Base-by-base conservation (phyloP, 371 early-diverging fungal species). In the Mucor velutinosus region DNA sequence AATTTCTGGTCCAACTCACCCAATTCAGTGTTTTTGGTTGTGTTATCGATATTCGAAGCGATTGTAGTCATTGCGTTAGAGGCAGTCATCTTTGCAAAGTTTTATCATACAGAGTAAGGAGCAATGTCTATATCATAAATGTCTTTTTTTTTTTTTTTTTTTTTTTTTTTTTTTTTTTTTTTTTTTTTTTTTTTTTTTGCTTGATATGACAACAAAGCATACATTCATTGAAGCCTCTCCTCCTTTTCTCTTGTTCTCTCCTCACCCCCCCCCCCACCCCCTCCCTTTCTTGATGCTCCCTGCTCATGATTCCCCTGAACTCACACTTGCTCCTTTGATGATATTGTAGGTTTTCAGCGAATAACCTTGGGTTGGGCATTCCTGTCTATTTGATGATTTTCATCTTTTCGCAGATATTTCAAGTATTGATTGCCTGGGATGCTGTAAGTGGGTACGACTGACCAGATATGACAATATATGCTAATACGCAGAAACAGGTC, bases 341-440 rank as follows among this genome's bases (percentile, higher is more conserved):
- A 51, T 51, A 8, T 37, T 37, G 37, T 69, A 76, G 76, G 27
- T 72, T 68, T 61, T 49, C 65, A 49, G 27, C 63, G 35, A 62
- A 69, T 29, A 71, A 72, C 14, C 58, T 74, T 27, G 77, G 78
- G 11, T 58, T 70, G 27, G 86, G 88, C 53, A 88, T 91, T 41
- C 90, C 92, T 39, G 90, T 91, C 7, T 94, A 94, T 67, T 72
- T 92, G 45, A 85, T 89, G 68, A 91, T 94, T 62, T 94, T 94
- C 74, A 87, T 90, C 61, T 71, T 89, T 58, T 86, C 90, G 10
- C 91, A 91, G 77, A 65, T 94, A 15, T 93, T 91, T 69, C 90
- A 90, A 74, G 80, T 92, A 10, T 80, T 85, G 27, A 71, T 93
- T 27, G 82, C 87, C 39, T 88, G 88, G 86, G 94, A 94, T 76